Evolutionary conservation across 106 monocot species (phyloP).

Genomic region (Gastrodia elata): DNA sequence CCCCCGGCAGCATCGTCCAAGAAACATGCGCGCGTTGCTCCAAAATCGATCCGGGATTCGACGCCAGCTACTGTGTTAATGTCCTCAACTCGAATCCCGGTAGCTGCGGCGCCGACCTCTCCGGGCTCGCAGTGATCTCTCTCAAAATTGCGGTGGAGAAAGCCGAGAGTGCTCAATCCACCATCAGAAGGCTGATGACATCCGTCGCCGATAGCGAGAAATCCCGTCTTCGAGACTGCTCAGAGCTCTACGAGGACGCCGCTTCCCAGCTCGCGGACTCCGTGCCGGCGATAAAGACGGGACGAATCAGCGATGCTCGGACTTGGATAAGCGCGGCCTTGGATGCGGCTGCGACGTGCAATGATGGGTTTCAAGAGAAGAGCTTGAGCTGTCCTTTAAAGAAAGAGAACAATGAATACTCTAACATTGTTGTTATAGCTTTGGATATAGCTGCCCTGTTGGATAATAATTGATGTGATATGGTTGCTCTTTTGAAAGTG

Average conservation of each 20-base stretch:
- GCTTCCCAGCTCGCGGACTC: not conserved
- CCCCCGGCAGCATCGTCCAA: not conserved
- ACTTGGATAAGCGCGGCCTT: conserved; percentile 4
- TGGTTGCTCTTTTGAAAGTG: not conserved
- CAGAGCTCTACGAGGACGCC: conserved; percentile 1
- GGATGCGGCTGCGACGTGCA: conserved; percentile 1
- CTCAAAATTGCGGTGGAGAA: conserved; percentile 1
- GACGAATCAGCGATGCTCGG: conserved; percentile 7
- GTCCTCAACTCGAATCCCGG: conserved; percentile 4
- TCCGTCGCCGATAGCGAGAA: not conserved
- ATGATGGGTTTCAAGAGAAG: conserved; percentile 8
- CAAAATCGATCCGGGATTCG: conserved; percentile 1
- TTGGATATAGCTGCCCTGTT: not conserved
- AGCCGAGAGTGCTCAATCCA: not conserved
- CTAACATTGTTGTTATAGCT: conserved; percentile 1
- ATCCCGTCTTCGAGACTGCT: not conserved
- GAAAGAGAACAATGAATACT: conserved; percentile 4
- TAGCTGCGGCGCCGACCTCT: conserved; percentile 5
- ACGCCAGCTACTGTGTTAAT: conserved; percentile 10
- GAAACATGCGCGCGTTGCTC: conserved; percentile 10
- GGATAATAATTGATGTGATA: not conserved
- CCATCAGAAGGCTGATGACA: not conserved
- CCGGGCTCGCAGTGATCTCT: conserved; percentile 14
- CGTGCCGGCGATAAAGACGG: not conserved
- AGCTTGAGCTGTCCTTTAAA: not conserved